These are phyloP conservation scores for Saccharomyces hybrid DNA, from an alignment of 1,139 yeast species.

Conservation along the genomic window DNA sequence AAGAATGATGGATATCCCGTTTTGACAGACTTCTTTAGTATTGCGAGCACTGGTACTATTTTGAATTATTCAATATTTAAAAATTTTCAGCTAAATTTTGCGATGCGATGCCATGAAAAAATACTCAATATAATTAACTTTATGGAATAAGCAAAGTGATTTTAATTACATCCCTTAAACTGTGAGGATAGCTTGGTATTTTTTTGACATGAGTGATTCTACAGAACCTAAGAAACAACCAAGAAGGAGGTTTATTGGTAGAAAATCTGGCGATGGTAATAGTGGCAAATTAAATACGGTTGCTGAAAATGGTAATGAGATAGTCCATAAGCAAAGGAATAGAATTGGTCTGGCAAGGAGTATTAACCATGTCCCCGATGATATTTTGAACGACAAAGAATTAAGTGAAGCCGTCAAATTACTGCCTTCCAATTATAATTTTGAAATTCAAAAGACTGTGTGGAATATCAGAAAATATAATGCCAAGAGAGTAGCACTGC, in stretches of 20 bases:
- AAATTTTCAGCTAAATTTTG: too few species aligned
- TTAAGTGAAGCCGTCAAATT: constrained; percentile 73
- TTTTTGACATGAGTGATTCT: too few species aligned
- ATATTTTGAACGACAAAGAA: constrained; percentile 69
- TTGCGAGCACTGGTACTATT: too few species aligned
- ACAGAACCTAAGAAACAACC: constrained; percentile 11
- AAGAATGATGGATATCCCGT: too few species aligned
- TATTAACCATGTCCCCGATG: constrained; percentile 82
- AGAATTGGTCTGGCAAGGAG: constrained; percentile 41
- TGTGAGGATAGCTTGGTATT: too few species aligned
- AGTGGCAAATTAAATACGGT: constrained; percentile 11
- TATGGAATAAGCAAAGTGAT: too few species aligned
- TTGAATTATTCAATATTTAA: too few species aligned
- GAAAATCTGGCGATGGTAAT: constrained; percentile 11
- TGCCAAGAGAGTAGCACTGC: constrained; percentile 80
- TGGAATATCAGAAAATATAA: constrained; percentile 77
- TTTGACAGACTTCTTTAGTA: too few species aligned
- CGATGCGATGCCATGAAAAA: too few species aligned
- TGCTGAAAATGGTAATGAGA: constrained; percentile 16
- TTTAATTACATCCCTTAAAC: too few species aligned
- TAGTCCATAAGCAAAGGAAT: constrained; percentile 29
- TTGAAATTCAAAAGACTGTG: constrained; percentile 90
- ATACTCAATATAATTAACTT: too few species aligned
- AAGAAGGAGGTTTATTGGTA: constrained; percentile 42
- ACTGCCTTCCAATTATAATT: constrained; percentile 85